Percentiles rank a stretch among this genome's conserved stretches.
Evolutionary conservation across 345 rosid genomes (phyloP).

Genomic region (Aethionema arabicum): DNA sequence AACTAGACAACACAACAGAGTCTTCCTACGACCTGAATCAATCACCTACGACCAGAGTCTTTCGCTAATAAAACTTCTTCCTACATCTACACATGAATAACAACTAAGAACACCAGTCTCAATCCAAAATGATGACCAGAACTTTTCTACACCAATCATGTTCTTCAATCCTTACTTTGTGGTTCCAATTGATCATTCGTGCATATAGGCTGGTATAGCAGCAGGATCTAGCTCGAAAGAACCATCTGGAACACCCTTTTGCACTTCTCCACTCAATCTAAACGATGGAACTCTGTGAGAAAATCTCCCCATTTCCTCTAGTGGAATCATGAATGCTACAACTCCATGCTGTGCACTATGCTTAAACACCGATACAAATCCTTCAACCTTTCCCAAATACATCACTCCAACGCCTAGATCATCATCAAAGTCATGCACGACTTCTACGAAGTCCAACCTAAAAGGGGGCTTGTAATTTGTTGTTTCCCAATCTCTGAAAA

Average conservation of each 20-base stretch:
- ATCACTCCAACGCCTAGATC: conserved; percentile 56
- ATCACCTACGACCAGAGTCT: too few relatives aligned
- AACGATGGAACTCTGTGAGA: conserved; percentile 69
- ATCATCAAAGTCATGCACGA: conserved; percentile 44
- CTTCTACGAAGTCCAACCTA: conserved; percentile 60
- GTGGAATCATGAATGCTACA: conserved; percentile 32
- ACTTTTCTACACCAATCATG: conserved; percentile 10
- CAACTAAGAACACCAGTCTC: too few relatives aligned
- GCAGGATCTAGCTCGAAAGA: conserved; percentile 76
- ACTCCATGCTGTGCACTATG: conserved; percentile 33
- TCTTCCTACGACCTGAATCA: too few relatives aligned
- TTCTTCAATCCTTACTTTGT: conserved; percentile 10
- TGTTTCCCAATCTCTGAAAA: conserved; percentile 62
- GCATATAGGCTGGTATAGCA: conserved; percentile 41
- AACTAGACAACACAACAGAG: too few relatives aligned
- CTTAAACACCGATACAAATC: conserved; percentile 65
- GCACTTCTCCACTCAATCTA: conserved; percentile 62
- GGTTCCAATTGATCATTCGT: conserved; percentile 8
- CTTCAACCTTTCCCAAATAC: conserved; percentile 59
- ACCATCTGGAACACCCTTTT: conserved; percentile 59
- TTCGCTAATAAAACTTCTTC: too few relatives aligned
- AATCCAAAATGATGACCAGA: conserved; percentile 4
- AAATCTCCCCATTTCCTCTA: conserved; percentile 53
- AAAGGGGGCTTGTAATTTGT: conserved; percentile 49
- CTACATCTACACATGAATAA: too few relatives aligned